Conservation (phyloP, 768 basidiomycete species). For the Lentinula sp. region DNA sequence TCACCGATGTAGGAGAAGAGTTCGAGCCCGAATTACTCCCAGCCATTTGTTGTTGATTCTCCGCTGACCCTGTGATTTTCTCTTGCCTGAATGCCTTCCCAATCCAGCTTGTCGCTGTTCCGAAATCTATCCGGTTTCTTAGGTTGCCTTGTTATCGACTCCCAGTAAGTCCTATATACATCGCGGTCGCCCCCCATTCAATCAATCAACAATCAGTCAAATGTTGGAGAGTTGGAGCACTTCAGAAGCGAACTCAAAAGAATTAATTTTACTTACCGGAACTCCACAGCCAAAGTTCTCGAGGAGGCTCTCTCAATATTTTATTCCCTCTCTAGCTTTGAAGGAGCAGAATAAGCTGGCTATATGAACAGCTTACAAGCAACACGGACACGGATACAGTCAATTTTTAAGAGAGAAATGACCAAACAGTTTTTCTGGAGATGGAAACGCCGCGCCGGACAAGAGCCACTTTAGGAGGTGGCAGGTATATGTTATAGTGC, state of each 20-base stretch:
- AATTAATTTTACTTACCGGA: not conserved
- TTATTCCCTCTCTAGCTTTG: too few species aligned
- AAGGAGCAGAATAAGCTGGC: too few species aligned
- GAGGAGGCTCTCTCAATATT: too few species aligned
- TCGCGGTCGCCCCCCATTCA: not conserved
- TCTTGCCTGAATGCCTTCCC: not conserved
- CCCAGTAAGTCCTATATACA: not conserved
- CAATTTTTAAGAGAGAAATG: not conserved
- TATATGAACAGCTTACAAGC: too few species aligned
- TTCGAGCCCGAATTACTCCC: not conserved
- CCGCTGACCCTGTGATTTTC: not conserved
- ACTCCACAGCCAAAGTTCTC: not conserved
- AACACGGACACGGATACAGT: too few species aligned
- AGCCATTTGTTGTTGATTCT: not conserved
- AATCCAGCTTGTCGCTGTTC: not conserved
- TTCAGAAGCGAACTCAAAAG: not conserved
- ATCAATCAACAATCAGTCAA: not conserved
- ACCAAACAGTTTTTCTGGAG: not conserved
- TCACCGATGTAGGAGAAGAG: not conserved
- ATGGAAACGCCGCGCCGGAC: not conserved
- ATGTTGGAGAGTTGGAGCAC: not conserved
- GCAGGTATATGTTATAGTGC: not conserved
- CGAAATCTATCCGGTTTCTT: not conserved
- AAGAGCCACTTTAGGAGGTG: not conserved
- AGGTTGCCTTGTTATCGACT: not conserved